Evolutionary conservation across 2,329 filamentous ascomycete genomes (phyloP), one percentile per base, ranked within the genome.

Genomic region (Pseudocercospora fuligena): DNA sequence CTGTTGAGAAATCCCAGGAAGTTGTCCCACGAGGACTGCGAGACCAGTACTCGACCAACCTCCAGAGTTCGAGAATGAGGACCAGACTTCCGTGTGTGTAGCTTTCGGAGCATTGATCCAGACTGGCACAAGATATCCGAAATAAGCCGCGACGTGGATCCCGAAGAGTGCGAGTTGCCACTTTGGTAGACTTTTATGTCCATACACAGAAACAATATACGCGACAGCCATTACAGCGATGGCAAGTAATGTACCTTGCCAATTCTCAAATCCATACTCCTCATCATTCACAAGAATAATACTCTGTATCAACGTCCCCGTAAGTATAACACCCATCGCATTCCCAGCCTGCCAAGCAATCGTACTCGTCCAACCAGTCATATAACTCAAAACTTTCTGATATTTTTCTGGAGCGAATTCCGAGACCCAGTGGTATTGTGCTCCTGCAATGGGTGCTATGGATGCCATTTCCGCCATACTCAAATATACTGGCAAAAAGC

Each of bases 211-310:
- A 68, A 82, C 75, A 3, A 78, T 66, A 73, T 80, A 80, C 23
- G 80, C 79, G 2, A 83, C 63, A 1, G 80, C 60, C 49, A 81
- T 78, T 54, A 82, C 78, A 1, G 80, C 80, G 60, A 84, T 81
- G 8, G 82, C 80, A 60, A 84, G 79, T 1, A 85, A 73, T 0
- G 82, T 84, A 5, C 80, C 82, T 27, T 84, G 82, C 82, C 82
- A 85, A 49, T 75, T 77, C 9, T 78, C 76, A 0, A 81, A 77
- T 0, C 69, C 67, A 63, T 84, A 85, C 25, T 78, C 72, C 0
- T 81, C 79, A 58, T 81, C 71, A 40, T 81, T 80, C 64, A 82
- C 76, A 57, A 79, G 75, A n/a, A 73, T 73, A 5, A 72, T 66
- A 6, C 63, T 66, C 21, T 73, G 72, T 0, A 72, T 53, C 4